These are phyloP conservation scores for Cadophora sp. DNA, from an alignment of 2,329 filamentous ascomycete genomes.

Conservation along the genomic window DNA sequence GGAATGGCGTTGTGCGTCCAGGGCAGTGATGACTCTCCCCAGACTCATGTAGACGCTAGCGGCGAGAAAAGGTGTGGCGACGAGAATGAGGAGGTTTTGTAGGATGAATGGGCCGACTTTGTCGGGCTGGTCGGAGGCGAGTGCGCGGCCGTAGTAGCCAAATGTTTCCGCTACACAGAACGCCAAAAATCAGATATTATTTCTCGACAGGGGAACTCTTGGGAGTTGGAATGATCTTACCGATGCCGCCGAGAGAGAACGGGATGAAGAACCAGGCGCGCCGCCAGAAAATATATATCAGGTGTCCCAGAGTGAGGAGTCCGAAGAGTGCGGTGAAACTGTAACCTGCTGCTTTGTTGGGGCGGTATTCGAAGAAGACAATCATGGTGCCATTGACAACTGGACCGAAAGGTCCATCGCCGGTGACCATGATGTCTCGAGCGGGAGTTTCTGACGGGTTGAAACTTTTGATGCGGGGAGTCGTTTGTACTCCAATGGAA, in stretches of 20 bases:
- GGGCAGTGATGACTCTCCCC: slow-evolving; percentile 2
- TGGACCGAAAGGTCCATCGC: neutral
- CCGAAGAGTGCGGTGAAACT: slow-evolving; percentile 9
- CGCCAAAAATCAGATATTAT: neutral
- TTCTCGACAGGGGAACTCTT: too few species aligned
- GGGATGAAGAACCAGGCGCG: slow-evolving; percentile 9
- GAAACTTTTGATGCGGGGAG: too few species aligned
- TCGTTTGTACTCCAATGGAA: too few species aligned
- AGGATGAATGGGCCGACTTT: slow-evolving; percentile 1
- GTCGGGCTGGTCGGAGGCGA: neutral
- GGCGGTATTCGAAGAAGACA: slow-evolving; percentile 9
- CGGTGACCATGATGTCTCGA: neutral
- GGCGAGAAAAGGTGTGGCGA: slow-evolving; percentile 2
- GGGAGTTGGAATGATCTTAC: neutral
- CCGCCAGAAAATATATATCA: slow-evolving; percentile 10
- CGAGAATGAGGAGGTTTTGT: slow-evolving; percentile 15
- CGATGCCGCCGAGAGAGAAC: slow-evolving; percentile 1
- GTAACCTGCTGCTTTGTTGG: slow-evolving; percentile 3
- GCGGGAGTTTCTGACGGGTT: too few species aligned
- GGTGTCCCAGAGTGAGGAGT: neutral
- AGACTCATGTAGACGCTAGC: slow-evolving; percentile 17
- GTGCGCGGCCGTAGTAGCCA: slow-evolving; percentile 15
- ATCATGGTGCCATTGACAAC: slow-evolving; percentile 7
- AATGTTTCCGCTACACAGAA: neutral
- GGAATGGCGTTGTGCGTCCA: slow-evolving; percentile 2